Percentiles rank a stretch among this genome's conserved stretches.
Conservation (phyloP, 345 rosid species). For the Boechera stricta region DNA sequence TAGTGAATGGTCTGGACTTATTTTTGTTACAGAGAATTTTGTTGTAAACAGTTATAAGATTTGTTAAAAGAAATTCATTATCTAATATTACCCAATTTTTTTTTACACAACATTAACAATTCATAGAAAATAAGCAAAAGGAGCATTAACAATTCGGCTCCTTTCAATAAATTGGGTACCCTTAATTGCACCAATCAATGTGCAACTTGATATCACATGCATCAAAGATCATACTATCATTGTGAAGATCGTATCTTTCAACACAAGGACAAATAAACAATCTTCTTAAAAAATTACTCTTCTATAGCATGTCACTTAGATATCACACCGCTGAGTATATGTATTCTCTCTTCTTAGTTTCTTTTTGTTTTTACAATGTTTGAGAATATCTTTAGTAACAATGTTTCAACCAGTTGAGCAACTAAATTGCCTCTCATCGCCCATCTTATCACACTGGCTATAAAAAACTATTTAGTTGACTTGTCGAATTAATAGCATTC, state of each 20-base stretch:
- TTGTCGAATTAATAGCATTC: conserved; percentile 31
- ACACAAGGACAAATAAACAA: conserved; percentile 16
- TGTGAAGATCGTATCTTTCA: conserved; percentile 36
- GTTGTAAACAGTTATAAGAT: background rate
- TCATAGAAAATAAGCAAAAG: conserved; percentile 23
- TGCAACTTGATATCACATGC: conserved; percentile 46
- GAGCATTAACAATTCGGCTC: conserved; percentile 35
- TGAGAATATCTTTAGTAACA: background rate
- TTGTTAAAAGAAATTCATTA: background rate
- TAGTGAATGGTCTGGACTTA: conserved; percentile 1
- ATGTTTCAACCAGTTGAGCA: background rate
- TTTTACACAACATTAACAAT: background rate
- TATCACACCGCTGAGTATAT: background rate
- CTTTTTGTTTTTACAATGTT: background rate
- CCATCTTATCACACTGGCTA: conserved; percentile 1
- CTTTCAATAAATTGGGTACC: conserved; percentile 38
- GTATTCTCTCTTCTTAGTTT: background rate
- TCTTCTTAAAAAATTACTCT: background rate
- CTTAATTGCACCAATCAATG: conserved; percentile 45
- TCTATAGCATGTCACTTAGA: background rate
- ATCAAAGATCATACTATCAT: conserved; percentile 40
- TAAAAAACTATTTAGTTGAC: conserved; percentile 32
- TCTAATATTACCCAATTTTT: background rate
- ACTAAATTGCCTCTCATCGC: conserved; percentile 2
- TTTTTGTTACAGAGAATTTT: background rate